These are phyloP conservation scores for Porcisia deanei DNA, from an alignment of 208 protist genomes.

Conservation along the genomic window DNA sequence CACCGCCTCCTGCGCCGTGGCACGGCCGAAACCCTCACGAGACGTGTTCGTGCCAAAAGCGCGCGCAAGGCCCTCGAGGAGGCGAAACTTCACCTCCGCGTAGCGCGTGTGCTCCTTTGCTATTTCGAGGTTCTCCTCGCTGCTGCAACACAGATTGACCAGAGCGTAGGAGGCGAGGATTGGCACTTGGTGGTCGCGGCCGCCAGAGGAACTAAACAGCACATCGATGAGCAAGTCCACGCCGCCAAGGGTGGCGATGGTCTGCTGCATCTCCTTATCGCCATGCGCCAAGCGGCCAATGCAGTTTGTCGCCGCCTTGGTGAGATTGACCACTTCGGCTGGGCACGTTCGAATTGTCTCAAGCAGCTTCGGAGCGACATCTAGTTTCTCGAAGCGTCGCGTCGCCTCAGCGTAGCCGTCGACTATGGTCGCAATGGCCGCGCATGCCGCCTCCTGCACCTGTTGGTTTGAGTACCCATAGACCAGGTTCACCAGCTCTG, in stretches of 20 bases:
- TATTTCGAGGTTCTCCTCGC: conserved; percentile 69
- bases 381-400: conserved; percentile 59
- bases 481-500: conserved; percentile 77
- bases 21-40: conserved; percentile 80
- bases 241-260: conserved; percentile 76
- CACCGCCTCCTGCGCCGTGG: conserved; percentile 75
- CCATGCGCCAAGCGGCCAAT: conserved; percentile 87
- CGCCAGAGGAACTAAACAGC: conserved; percentile 80
- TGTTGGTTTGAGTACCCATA: conserved; percentile 91
- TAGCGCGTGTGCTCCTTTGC: conserved; percentile 75
- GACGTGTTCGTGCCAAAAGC: conserved; percentile 85
- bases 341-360: conserved; percentile 85
- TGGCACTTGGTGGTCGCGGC: conserved; percentile 89
- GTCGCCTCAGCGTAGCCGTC: conserved; percentile 69
- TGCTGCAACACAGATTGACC: conserved; percentile 91
- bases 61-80: conserved; percentile 87
- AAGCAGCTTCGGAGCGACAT: conserved; percentile 86
- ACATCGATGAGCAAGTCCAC: conserved; percentile 88
- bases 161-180: conserved; percentile 90
- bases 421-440: conserved; percentile 83
- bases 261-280: conserved; percentile 70
- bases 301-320: conserved; percentile 88
- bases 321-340: conserved; percentile 86
- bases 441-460: conserved; percentile 89
- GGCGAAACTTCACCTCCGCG: conserved; percentile 83